phyloP scores from a whole-genome alignment of 2,329 filamentous ascomycete genomes.

The Trichophyton simii region DNA sequence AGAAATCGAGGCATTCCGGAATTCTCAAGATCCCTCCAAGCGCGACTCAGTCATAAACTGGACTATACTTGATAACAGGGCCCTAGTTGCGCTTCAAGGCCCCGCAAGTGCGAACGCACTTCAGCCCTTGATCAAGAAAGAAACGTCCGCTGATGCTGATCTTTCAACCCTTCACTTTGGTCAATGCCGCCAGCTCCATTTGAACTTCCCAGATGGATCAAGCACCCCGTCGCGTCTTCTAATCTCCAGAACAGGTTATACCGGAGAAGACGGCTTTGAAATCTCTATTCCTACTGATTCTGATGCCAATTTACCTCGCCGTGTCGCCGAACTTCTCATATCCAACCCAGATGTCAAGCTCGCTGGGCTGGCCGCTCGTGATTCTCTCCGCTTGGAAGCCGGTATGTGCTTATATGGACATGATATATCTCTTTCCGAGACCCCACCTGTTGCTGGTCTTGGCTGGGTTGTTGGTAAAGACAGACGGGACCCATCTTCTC shows the following conservation, averaged over 20 bases:
- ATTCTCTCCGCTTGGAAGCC: constrained; percentile 85
- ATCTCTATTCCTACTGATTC: constrained; percentile 65
- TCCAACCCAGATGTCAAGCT: constrained; percentile 55
- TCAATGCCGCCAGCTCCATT: constrained; percentile 51
- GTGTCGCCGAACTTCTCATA: constrained; percentile 58
- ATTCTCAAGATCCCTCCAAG: constrained; percentile 36
- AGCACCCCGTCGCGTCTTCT: constrained; percentile 46
- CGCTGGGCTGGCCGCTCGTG: constrained; percentile 78
- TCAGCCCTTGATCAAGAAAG: constrained; percentile 44
- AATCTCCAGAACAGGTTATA: constrained; percentile 84
- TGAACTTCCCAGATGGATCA: constrained; percentile 48
- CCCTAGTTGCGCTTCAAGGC: constrained; percentile 80
- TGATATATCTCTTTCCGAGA: constrained; percentile 71
- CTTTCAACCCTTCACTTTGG: constrained; percentile 71
- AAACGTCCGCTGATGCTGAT: constrained; percentile 35
- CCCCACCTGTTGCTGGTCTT: constrained; percentile 53
- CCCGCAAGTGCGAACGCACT: constrained; percentile 63
- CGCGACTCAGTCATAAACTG: constrained; percentile 48
- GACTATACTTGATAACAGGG: constrained; percentile 58
- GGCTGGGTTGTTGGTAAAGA: constrained; percentile 78
- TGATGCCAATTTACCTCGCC: constrained; percentile 34
- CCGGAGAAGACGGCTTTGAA: constrained; percentile 96
- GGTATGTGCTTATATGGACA: constrained; percentile 99
- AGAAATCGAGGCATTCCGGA: constrained; percentile 52
- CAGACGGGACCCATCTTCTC: constrained; percentile 42